These are phyloP conservation scores for Chlorophyllum brunneum DNA, from an alignment of 768 basidiomycete species.

Conservation along the genomic window DNA sequence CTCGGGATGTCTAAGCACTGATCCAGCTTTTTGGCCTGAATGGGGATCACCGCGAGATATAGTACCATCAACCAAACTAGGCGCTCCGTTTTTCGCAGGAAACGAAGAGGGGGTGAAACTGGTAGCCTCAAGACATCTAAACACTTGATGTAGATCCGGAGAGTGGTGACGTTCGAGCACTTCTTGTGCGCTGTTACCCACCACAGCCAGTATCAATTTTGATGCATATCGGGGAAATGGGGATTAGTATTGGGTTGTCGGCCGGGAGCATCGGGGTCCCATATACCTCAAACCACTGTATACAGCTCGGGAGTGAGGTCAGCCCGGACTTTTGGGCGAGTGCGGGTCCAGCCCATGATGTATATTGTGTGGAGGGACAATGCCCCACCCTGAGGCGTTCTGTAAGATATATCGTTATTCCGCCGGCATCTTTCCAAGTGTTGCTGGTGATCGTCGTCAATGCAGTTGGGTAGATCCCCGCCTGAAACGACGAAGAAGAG, in stretches of 20 bases:
- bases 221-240: too few species aligned
- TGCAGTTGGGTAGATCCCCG: too few species aligned
- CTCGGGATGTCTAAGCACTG: neutral
- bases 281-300: too few species aligned
- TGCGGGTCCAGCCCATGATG: neutral
- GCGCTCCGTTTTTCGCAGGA: slow-evolving; percentile 7
- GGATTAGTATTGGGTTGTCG: too few species aligned
- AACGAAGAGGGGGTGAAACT: neutral
- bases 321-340: neutral
- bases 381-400: neutral
- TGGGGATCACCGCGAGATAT: neutral
- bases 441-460: too few species aligned
- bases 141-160: neutral
- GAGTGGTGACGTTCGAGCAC: too few species aligned
- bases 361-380: neutral
- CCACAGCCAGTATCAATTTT: too few species aligned
- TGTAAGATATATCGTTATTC: slow-evolving; percentile 3
- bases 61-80: neutral
- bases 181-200: too few species aligned
- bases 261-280: neutral
- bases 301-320: neutral
- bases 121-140: neutral
- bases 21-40: slow-evolving; percentile 1
- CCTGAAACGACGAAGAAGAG: too few species aligned
- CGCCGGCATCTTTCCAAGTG: slow-evolving; percentile 9